Base-by-base conservation (phyloP, 768 basidiomycete species). In the Termitomyces sp. region DNA sequence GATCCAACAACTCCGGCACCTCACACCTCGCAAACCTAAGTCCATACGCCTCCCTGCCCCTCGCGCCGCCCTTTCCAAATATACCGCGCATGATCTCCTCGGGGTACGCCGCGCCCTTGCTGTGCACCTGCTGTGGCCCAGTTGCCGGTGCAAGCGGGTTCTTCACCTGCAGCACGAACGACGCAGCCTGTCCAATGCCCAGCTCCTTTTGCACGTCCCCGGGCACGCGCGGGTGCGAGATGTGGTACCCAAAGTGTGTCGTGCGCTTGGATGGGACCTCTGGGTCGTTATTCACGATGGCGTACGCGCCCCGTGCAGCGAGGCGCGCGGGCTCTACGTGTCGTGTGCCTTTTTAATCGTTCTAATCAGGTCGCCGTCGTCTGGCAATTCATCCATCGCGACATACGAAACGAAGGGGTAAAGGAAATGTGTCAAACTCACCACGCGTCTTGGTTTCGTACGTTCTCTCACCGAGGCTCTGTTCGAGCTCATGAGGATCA, bases 371-470 rank as follows among this genome's bases (percentile, higher is more conserved):
- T 18, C 37, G 18, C 12, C 15, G 36, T 16, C 4, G 16, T n/a
- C 37, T 39, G 1, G 36, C 13, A 3, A 5, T 36, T 15, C 3
- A 15, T 13, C 2, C 15, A 15, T 13, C 4, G 4, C 15, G 3
- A 15, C 15, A 8, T 7, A 16, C 1, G 18, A 7, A 36, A 36
- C 36, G 18, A 39, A 39, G 10, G 1, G 8, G 8, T n/a, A 18
- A n/a, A 18, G 0, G 1, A 7, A 1, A 3, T 18, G 13, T 15
- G 5, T 3, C 0, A 5, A 18, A 64, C 70, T 36, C 36, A 81
- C 83, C 82, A 68, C 78, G 70, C 8, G 84, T 87, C 68, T 84
- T 85, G 0, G 85, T 87, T 62, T 85, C 79, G 62, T 85, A 86
- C 2, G 72, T 72, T 64, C 77, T 80, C 48, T 72, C 74, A 0